These are phyloP conservation scores for Aspergillus pseudoviridinutans DNA, from an alignment of 2,329 filamentous ascomycete genomes.

Conservation along the genomic window DNA sequence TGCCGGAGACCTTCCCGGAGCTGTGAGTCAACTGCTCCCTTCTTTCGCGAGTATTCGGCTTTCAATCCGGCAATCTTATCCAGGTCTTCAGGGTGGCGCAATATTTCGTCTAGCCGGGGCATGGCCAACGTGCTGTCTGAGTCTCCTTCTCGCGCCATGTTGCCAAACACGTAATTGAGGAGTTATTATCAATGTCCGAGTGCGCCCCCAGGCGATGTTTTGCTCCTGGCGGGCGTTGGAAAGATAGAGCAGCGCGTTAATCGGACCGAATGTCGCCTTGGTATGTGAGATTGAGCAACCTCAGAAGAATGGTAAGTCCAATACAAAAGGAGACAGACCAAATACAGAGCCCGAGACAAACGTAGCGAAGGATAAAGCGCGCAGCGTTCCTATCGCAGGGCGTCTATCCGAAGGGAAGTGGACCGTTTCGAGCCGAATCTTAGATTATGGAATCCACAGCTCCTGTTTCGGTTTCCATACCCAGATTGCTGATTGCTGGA, in stretches of 20 bases:
- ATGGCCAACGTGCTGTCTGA: conserved; percentile 61
- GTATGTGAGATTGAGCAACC: background rate
- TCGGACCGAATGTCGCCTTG: background rate
- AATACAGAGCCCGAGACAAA: background rate
- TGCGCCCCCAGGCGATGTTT: background rate
- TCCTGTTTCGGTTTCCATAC: background rate
- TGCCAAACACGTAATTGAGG: conserved; percentile 1
- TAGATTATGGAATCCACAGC: background rate
- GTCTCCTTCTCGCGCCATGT: conserved; percentile 35
- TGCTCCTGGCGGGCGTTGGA: background rate
- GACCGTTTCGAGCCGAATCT: background rate
- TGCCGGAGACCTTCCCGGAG: conserved; percentile 83
- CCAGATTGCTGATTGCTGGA: background rate
- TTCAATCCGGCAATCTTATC: conserved; percentile 91
- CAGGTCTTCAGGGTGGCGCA: conserved; percentile 92
- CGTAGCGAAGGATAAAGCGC: background rate
- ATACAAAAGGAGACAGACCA: background rate
- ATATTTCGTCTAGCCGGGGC: conserved; percentile 79
- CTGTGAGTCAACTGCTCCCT: conserved; percentile 83
- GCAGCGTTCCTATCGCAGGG: background rate
- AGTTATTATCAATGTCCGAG: background rate
- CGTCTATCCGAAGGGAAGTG: background rate
- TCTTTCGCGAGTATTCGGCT: conserved; percentile 90
- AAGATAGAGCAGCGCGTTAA: background rate
- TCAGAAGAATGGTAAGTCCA: background rate